Evolutionary conservation across 1,284 basidiomycete species (phyloP), one percentile per base, ranked within the genome.

Genomic region (Athelia psychrophila): DNA sequence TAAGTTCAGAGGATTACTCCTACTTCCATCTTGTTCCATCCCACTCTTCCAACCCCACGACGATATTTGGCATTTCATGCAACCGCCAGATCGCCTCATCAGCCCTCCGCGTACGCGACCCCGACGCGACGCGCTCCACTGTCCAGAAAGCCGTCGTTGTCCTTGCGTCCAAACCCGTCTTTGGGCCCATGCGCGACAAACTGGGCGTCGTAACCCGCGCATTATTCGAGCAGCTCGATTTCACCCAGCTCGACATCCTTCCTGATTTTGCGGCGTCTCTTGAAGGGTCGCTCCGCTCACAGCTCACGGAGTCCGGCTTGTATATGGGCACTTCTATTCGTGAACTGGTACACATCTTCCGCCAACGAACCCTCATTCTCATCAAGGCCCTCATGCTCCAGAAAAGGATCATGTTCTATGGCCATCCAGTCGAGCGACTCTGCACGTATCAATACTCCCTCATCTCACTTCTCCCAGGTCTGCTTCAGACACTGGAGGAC

Each of bases 121-220:
- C 84, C 15, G 94, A 98, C 62, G 93, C 99, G 9, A 98, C 96
- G 5, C 84, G 96, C 18, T 94, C 91, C 24, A 98, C 90, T 15
- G 96, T 99, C 0, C 96, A 99, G 69, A 99, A 99, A 67, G 96
- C 97, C 0, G 91, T 99, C 3, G 93, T 99, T 0, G 91, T 99
- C 2, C 77, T 99, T 32, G 95, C 93, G 2, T 88, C 87, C 3
- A 93, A 92, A 62, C 93, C 93, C 0, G 81, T 95, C 1, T 96
- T 95, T 65, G 92, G 91, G 20, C 88, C 89, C 35, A 90, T 93
- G 69, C 79, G 90, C 38, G 95, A 98, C 65, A 95, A 94, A 61
- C 78, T 99, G 1, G 94, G 95, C n/a, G 93, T 99, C 3, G 92
- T 99, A 35, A 99, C 96, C 0, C 81, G 87, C 12, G 89, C 95